Conservation (phyloP, 805 yeast species). For the Tetrapisispora iriomotensis region DNA sequence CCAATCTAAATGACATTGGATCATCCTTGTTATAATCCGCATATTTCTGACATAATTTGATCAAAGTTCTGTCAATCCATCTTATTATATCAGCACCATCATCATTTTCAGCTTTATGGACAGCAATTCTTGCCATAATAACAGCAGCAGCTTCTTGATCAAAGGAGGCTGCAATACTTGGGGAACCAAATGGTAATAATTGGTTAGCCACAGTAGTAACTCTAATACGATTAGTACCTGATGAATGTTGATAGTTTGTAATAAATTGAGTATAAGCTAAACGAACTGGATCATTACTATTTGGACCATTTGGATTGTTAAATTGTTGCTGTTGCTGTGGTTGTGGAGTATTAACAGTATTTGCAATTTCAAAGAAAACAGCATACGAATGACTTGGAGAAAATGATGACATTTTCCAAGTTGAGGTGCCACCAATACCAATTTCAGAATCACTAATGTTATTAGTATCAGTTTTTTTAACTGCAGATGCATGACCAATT, state of each 20-base stretch:
- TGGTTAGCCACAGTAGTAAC: conserved; percentile 72
- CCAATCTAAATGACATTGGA: conserved; percentile 66
- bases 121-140: conserved; percentile 78
- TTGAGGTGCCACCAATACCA: conserved; percentile 84
- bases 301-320: conserved; percentile 4
- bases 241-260: conserved; percentile 86
- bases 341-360: conserved; percentile 9
- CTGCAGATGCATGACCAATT: conserved; percentile 81
- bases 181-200: conserved; percentile 43
- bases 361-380: conserved; percentile 71
- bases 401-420: conserved; percentile 73
- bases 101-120: conserved; percentile 67
- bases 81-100: conserved; percentile 85
- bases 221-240: conserved; percentile 76
- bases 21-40: conserved; percentile 88
- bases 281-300: conserved; percentile 18
- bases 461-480: conserved; percentile 47
- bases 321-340: conserved; percentile 2
- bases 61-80: conserved; percentile 88
- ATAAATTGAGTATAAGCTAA: conserved; percentile 62
- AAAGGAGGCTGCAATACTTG: conserved; percentile 49
- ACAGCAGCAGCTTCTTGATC: conserved; percentile 98
- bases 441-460: conserved; percentile 84
- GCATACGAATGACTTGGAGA: conserved; percentile 85
- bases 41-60: conserved; percentile 79